phyloP scores from a whole-genome alignment of 495 filamentous ascomycete species.

The Podospora tetraspora region DNA sequence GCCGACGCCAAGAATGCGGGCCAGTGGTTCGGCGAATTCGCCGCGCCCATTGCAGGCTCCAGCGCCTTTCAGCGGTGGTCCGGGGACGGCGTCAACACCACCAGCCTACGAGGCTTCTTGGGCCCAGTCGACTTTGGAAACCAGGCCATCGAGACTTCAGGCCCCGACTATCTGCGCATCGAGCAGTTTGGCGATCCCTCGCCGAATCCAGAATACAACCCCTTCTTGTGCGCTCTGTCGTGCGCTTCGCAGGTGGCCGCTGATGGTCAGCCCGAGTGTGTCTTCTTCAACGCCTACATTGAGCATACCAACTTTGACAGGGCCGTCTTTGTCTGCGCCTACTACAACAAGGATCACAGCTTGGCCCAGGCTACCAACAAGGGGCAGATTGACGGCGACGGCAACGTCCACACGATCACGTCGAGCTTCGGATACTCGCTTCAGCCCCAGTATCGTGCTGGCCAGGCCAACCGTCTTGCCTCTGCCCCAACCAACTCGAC shows the following conservation, averaged over 20 bases:
- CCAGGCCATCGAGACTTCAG: slow-evolving; percentile 39
- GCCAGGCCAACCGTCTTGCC: neutral
- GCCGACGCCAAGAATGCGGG: slow-evolving; percentile 35
- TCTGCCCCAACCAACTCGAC: too few relatives aligned
- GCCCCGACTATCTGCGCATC: slow-evolving; percentile 39
- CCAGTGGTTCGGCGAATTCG: slow-evolving; percentile 37
- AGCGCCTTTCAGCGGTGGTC: slow-evolving; percentile 36
- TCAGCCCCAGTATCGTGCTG: neutral
- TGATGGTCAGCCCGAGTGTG: slow-evolving; percentile 31
- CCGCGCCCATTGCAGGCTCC: slow-evolving; percentile 41
- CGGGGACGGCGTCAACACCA: slow-evolving; percentile 8
- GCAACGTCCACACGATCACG: slow-evolving; percentile 9
- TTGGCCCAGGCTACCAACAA: slow-evolving; percentile 14
- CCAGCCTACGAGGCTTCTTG: slow-evolving; percentile 26
- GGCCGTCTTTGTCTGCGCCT: slow-evolving; percentile 18
- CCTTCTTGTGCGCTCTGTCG: slow-evolving; percentile 35
- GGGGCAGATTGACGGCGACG: slow-evolving; percentile 13
- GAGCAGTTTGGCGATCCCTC: slow-evolving; percentile 34
- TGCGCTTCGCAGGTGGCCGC: slow-evolving; percentile 41
- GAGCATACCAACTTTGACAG: slow-evolving; percentile 35
- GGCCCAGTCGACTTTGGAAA: slow-evolving; percentile 31
- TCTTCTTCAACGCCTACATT: slow-evolving; percentile 48
- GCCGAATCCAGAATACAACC: slow-evolving; percentile 27
- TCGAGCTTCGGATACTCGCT: slow-evolving; percentile 17
- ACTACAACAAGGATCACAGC: slow-evolving; percentile 13